Base-by-base conservation (phyloP, 2,329 filamentous ascomycete genomes). In the Exophiala oligosperma region DNA sequence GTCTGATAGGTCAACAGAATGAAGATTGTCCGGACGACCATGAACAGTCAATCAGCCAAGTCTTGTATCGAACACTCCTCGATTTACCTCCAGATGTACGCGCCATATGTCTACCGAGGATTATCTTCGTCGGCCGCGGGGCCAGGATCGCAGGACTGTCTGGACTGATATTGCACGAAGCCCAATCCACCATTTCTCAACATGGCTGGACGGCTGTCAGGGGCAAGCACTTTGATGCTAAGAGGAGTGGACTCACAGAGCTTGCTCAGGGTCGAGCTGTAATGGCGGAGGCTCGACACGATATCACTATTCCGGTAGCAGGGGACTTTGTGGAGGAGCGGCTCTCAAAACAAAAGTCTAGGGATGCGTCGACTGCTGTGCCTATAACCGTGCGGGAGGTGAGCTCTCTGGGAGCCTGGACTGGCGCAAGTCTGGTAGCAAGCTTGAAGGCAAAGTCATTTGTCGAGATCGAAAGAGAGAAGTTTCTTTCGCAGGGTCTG, bases 61-160 rank as follows among this genome's bases (percentile, higher is more conserved):
- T 97, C 7, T 79, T 95, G 2, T 95, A 96, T 73, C 83, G 84
- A 53, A 83, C 86, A 38, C 81, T 99, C 1, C 79, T 95, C 1
- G 81, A 84, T 6, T 79, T 97, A 1, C 90, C 92, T 0, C 76
- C 93, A 3, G 94, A 99, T 72, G 86, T 92, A 3, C 86, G 94
- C 24, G 87, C 89, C 1, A 76, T 88, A 3, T 97, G 93, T 72
- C 94, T 97, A 86, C 87, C 92, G 1, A 89, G 93, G 40, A 89
- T 97, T 47, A 79, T 96, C 14, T 89, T 99, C 68, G 88, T 88
- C 0, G 94, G 94, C 32, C 91, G 91, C 1, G 89, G 89, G 49
- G 86, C 91, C 4, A 83, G 83, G 26, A 85, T 97, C 7, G 82
- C 92, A 0, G 94, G 94, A 1, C 76, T 99, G 26, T 91, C 90